Conservation (phyloP, 73 alveolate genomes). For the Uronychia setigera region DNA sequence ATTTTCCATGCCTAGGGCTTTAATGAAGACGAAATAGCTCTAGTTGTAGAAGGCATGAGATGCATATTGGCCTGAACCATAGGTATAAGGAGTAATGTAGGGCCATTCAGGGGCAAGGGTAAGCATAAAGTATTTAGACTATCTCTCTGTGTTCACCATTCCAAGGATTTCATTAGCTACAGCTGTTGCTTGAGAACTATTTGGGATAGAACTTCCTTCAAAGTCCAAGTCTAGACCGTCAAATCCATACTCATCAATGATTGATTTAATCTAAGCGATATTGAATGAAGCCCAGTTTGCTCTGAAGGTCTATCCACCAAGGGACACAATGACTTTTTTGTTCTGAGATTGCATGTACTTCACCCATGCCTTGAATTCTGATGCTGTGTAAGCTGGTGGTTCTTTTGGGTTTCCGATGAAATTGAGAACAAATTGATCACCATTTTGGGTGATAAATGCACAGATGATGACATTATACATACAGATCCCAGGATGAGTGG, state of each 20-base stretch:
- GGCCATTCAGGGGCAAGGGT: not conserved
- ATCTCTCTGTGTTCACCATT: not conserved
- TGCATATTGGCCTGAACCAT: not conserved
- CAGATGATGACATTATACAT: not conserved
- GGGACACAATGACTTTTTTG: not conserved
- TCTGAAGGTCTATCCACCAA: not conserved
- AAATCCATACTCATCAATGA: not conserved
- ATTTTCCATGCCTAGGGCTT: not conserved
- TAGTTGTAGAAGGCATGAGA: not conserved
- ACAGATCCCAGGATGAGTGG: not conserved
- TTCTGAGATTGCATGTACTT: not conserved
- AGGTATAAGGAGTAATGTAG: not conserved
- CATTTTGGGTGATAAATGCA: not conserved
- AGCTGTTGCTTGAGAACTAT: not conserved
- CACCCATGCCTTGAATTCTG: not conserved
- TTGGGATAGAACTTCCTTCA: not conserved
- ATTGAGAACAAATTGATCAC: not conserved
- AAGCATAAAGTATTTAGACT: not conserved
- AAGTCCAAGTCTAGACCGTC: not conserved
- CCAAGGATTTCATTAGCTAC: not conserved
- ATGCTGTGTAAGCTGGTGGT: not conserved
- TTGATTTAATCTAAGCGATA: not conserved
- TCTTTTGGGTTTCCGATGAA: not conserved
- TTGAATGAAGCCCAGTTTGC: not conserved
- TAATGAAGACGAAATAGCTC: not conserved